Base-by-base conservation (phyloP, 2,329 filamentous ascomycete species). In the Cordyceps cicadae region DNA sequence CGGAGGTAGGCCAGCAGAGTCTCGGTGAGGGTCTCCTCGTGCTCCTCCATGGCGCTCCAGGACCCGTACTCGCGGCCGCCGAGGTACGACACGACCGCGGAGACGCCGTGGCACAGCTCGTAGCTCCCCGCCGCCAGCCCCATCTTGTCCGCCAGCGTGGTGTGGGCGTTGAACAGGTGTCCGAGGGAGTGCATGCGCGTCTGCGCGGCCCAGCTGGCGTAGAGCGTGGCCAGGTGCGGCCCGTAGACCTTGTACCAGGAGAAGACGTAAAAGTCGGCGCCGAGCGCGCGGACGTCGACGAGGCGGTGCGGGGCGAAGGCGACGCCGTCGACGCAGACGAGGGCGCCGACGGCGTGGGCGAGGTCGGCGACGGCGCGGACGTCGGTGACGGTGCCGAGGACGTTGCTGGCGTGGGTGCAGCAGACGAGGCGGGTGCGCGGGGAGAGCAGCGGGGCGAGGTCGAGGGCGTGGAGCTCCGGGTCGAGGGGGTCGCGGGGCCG, bases 241-340 rank as follows among this genome's bases (percentile, higher is more conserved):
- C 89, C 89, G 68, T 88, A 92, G 1, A 92, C 83, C 70, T 93
- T 93, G 74, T 92, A 92, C 89, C 88, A 92, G 0, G 81, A 86
- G 69, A 92, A 90, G n/a, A 79, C 75, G 70, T 92, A 93, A 66
- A 92, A 86, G 69, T 93, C 89, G 0, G 88, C 86, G 1, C 81
- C 88, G 0, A 90, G 76, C 0, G 75, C 83, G 64, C 82, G 78
- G 5, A 92, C 86, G 69, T 93, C 86, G 12, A 93, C 73, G 8
- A 76, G 76, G 5, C 88, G 79, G 70, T 93, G 89, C 0, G 89
- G 89, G 0, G 89, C 88, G 67, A 85, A 90, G 3, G 88, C 87
- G 0, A 92, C 89, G 2, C 85, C 89, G 71, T 93, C 90, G 6
- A 92, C 87, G 64, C 82, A 86, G 1, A 92, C 74, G 1, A 91